Evolutionary conservation across 2,329 filamentous ascomycete species (phyloP), one percentile per base, ranked within the genome.

Genomic region (Sporothrix schenckii): DNA sequence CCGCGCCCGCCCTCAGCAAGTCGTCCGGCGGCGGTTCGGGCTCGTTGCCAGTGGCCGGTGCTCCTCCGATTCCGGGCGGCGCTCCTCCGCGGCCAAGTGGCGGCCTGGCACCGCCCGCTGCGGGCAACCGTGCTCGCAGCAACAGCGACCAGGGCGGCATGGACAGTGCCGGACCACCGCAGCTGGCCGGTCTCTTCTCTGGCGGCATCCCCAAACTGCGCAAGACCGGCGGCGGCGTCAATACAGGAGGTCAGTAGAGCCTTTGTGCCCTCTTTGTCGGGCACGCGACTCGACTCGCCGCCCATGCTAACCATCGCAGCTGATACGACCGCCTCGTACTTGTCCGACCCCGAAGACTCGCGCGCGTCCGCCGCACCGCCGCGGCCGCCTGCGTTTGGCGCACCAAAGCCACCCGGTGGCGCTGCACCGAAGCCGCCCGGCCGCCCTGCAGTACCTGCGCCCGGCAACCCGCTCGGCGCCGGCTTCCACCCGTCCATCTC

Each of bases 131-230:
- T 79, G 87, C 88, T 71, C 87, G 93, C 78, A 97, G 93, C 80
- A 94, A 95, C 79, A 97, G 94, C 79, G 93, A 96, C 76, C 86
- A 87, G 68, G 83, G 85, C 60, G 80, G 82, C 73, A 78, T 77
- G 14, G 75, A 80, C 21, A 75, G 77, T 24, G 81, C 80, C 1
- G 80, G 88, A 24, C 88, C 92, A 63, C 93, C 93, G 13, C 94
- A 97, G 78, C 80, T 98, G 13, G 94, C 84, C 41, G 95, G 95
- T 1, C 80, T 99, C 34, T 97, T 99, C 77, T 93, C 92, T 0
- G 94, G 93, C 49, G 95, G 94, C 50, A 98, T 98, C 88, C 95
- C 95, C 2, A 98, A 97, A 82, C 79, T 99, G 77, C 92, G 92
- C 79, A 97, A 96, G 83, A 87, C 90, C 3, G 91, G 93, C 70